phyloP scores from a whole-genome alignment of 208 protist species.

The Crithidia expoeki region DNA sequence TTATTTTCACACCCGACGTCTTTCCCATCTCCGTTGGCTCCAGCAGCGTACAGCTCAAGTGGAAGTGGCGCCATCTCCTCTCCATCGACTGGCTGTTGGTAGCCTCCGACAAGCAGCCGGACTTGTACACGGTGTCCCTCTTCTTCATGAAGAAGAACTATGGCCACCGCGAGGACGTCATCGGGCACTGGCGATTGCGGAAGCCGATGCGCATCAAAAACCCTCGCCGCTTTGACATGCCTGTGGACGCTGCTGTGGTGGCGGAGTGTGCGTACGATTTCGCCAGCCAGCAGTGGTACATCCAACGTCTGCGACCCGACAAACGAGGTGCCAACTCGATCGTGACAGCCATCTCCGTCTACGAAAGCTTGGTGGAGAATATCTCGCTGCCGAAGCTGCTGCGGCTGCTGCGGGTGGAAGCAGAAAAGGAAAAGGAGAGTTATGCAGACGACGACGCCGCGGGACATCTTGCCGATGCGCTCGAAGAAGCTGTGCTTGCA shows the following conservation, averaged over 20 bases:
- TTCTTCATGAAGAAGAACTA: conserved; percentile 78
- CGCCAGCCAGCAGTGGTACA: conserved; percentile 44
- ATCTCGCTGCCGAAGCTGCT: conserved; percentile 49
- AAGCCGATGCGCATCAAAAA: conserved; percentile 55
- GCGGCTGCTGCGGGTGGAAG: conserved; percentile 27
- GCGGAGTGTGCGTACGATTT: conserved; percentile 70
- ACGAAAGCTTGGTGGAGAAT: conserved; percentile 79
- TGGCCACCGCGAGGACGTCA: conserved; percentile 57
- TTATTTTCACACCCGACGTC: conserved; percentile 80
- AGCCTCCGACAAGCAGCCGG: conserved; percentile 29
- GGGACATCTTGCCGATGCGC: background rate
- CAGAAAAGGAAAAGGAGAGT: background rate
- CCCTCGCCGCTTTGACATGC: conserved; percentile 49
- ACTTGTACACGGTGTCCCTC: conserved; percentile 55
- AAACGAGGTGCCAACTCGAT: conserved; percentile 80
- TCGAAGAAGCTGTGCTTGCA: conserved; percentile 17
- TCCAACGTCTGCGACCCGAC: conserved; percentile 71
- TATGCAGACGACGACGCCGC: background rate
- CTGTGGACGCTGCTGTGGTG: conserved; percentile 37
- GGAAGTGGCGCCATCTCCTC: conserved; percentile 80
- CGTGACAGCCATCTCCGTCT: conserved; percentile 78
- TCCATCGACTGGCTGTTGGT: conserved; percentile 75
- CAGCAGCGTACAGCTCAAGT: conserved; percentile 73
- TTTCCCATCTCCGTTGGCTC: conserved; percentile 69
- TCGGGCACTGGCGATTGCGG: conserved; percentile 57